Conservation (phyloP, 495 filamentous ascomycete genomes). For the Trichoderma erinaceum region DNA sequence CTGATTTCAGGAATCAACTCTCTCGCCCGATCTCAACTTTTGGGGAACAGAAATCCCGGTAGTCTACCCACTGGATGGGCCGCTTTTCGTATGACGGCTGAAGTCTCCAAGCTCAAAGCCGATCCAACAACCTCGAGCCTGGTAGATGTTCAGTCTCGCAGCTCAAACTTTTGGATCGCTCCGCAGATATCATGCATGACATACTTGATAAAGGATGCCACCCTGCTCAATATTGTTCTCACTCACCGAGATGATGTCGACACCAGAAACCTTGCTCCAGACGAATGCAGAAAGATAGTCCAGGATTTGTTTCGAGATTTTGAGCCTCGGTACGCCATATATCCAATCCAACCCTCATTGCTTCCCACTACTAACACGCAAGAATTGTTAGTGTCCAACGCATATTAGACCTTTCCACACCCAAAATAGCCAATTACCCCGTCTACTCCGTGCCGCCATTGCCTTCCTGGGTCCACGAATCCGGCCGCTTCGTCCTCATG, state of each 20-base stretch:
- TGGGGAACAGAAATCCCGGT: neutral
- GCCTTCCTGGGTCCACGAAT: neutral
- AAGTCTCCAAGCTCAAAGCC: neutral
- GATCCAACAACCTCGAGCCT: neutral
- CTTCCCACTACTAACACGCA: no score
- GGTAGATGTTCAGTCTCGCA: conserved; percentile 1
- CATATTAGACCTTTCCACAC: neutral
- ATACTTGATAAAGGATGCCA: conserved; percentile 6
- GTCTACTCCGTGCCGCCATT: conserved; percentile 1
- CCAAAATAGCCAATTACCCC: neutral
- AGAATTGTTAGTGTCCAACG: neutral
- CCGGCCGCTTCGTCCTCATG: neutral
- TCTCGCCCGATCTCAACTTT: neutral
- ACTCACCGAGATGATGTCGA: conserved; percentile 1
- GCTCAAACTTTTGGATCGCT: conserved; percentile 5
- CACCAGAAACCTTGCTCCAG: neutral
- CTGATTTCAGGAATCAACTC: neutral
- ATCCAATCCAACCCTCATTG: neutral
- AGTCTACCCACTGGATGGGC: neutral
- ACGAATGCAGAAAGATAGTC: neutral
- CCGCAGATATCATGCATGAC: conserved; percentile 6
- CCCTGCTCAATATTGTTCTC: neutral
- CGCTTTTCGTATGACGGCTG: conserved; percentile 4
- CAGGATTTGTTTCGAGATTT: neutral
- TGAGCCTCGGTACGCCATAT: neutral